These are phyloP conservation scores for Lipomyces spencermartinsiae DNA, from an alignment of 805 yeast species.

Conservation along the genomic window DNA sequence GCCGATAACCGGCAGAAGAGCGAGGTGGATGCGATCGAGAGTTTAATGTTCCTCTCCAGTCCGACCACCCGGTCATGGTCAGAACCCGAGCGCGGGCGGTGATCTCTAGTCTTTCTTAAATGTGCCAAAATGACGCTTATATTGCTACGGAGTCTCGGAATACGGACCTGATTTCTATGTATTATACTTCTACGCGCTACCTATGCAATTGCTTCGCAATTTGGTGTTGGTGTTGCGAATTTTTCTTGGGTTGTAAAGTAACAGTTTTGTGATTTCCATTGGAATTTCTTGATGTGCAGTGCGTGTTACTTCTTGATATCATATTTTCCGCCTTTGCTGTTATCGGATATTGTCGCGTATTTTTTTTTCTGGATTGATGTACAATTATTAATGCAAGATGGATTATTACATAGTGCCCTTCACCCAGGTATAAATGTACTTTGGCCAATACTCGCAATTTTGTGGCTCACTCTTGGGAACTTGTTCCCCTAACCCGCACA, in stretches of 20 bases:
- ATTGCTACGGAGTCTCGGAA: not conserved
- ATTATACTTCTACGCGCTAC: not conserved
- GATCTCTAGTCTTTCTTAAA: not conserved
- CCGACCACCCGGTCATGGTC: conserved; percentile 35
- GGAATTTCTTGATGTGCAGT: not conserved
- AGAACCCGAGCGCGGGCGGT: conserved; percentile 10
- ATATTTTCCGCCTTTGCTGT: not conserved
- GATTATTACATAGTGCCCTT: too few relatives aligned
- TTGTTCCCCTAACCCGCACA: not conserved
- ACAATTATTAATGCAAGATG: not conserved
- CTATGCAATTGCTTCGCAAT: not conserved
- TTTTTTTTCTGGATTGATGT: too few relatives aligned
- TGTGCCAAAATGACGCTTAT: not conserved
- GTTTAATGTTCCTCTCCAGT: conserved; percentile 36
- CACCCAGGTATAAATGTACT: too few relatives aligned
- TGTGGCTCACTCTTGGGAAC: too few relatives aligned
- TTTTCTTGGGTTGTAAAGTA: not conserved
- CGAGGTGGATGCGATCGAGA: conserved; percentile 38
- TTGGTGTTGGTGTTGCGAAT: not conserved
- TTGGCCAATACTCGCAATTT: too few relatives aligned
- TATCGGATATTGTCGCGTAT: not conserved
- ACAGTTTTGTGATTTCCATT: not conserved
- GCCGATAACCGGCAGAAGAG: conserved; percentile 24
- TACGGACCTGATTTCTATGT: not conserved
- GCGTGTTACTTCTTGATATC: not conserved